Base-by-base conservation (phyloP, 768 basidiomycete genomes). In the Lactarius sp. region DNA sequence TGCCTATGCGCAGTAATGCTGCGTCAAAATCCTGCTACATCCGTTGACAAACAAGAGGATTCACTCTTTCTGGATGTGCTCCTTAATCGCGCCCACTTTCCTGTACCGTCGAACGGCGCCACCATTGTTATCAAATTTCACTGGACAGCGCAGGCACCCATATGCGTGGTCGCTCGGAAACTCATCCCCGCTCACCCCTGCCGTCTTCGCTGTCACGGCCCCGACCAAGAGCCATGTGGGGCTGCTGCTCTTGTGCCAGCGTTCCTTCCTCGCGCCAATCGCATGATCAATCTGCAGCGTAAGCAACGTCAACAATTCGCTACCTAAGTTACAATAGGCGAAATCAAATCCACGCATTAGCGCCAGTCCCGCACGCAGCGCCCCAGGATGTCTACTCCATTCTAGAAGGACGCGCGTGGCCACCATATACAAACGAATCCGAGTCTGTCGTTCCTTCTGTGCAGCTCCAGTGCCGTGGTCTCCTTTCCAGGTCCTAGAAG, bases 391-490 rank as follows among this genome's bases (percentile, higher is more conserved):
- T 62, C 49, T 52, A n/a, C n/a, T 36, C 61, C 55, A 34, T 42
- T 27, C 50, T 57, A 34, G 20, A n/a, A 14, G 33, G 37, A 57
- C 7, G 50, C 46, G 9, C 46, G 34, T 1, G 61, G 14, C 27
- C 61, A 57, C 4, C 31, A 12, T 9, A 62, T 52, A 13, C 61
- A 62, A 1, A 52, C 50, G 13, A 62, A 57, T 27, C n/a, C 50
- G 13, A 62, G 52, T 27, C n/a, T 62, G n/a, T 62, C 61, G 33
- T 62, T 52, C 46, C 61, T 56, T 36, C 50, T 57, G 61, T 62
- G 56, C 8, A 62, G 55, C 1, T 62, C 61, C 33, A 57, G 49
- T 4, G 55, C 41, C 36, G 55, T 57, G n/a, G 61, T 62, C 16
- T 46, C 14, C 8, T 16, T 39, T 27, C 50, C 56, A 16, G 57